phyloP scores from a whole-genome alignment of 106 monocot species.

The Iris macrosiphon region DNA sequence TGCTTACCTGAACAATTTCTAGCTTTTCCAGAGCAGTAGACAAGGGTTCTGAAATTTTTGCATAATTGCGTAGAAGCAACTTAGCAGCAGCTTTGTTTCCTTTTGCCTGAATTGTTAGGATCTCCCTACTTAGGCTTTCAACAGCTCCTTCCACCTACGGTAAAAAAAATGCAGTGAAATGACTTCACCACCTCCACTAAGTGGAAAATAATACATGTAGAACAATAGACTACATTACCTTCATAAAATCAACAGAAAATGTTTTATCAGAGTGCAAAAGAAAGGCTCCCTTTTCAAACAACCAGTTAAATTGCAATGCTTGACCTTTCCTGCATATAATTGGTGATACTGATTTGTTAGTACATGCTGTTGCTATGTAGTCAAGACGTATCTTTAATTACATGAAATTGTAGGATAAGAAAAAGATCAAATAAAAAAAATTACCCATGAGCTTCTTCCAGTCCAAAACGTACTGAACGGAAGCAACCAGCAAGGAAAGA shows the following conservation, averaged over 20 bases:
- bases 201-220: not conserved
- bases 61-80: constrained; percentile 61
- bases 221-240: constrained; percentile 31
- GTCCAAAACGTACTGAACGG: constrained; percentile 89
- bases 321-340: constrained; percentile 74
- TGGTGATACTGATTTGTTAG: constrained; percentile 7
- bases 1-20: constrained; percentile 62
- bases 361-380: not conserved
- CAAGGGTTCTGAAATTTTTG: constrained; percentile 58
- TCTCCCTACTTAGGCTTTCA: constrained; percentile 79
- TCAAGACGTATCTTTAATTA: constrained; percentile 1
- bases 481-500: constrained; percentile 96
- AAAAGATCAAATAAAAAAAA: constrained; percentile 1
- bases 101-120: constrained; percentile 85
- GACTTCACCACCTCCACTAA: not conserved
- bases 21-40: constrained; percentile 50
- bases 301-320: constrained; percentile 93
- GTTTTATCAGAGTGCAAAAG: constrained; percentile 53
- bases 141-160: constrained; percentile 77
- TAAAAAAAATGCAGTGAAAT: constrained; percentile 1
- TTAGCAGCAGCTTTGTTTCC: constrained; percentile 81
- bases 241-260: constrained; percentile 83
- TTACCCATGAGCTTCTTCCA: constrained; percentile 96
- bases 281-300: constrained; percentile 74
- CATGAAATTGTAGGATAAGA: not conserved